A percentile compares a stretch with the other conserved stretches of the same genome.
phyloP scores from a whole-genome alignment of 1,284 basidiomycete species.

The Mycosarcoma maydis region DNA sequence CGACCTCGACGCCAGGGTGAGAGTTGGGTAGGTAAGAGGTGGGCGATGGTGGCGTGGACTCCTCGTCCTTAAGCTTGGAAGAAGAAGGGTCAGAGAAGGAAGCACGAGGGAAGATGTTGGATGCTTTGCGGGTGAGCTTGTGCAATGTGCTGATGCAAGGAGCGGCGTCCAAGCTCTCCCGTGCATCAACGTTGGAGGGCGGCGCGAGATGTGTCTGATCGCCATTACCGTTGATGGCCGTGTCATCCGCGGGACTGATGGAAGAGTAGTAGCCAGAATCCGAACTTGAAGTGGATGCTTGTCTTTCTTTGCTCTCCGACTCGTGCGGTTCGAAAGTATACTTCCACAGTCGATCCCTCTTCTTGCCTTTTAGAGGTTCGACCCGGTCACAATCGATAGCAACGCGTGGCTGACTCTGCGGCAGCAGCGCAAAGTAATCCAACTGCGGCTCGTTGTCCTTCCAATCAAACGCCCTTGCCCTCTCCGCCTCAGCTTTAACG shows the following conservation, averaged over 20 bases:
- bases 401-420: slow-evolving; percentile 12
- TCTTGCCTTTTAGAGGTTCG: not conserved
- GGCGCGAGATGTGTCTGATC: not conserved
- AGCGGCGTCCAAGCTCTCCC: too few relatives aligned
- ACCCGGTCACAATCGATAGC: not conserved
- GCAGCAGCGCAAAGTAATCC: slow-evolving; percentile 22
- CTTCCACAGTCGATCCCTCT: slow-evolving; percentile 8
- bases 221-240: not conserved
- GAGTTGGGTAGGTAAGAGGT: slow-evolving; percentile 17
- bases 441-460: slow-evolving; percentile 43
- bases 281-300: slow-evolving; percentile 22
- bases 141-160: not conserved
- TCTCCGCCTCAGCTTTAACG: slow-evolving; percentile 50
- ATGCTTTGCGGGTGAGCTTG: slow-evolving; percentile 20
- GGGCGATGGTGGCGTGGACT: slow-evolving; percentile 29
- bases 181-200: too few relatives aligned
- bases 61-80: not conserved
- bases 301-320: slow-evolving; percentile 15
- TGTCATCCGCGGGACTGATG: not conserved
- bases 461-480: slow-evolving; percentile 56
- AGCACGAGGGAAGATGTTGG: slow-evolving; percentile 2
- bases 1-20: slow-evolving; percentile 1
- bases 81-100: not conserved
- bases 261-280: slow-evolving; percentile 41
- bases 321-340: slow-evolving; percentile 34